Base-by-base conservation (phyloP, 2,329 filamentous ascomycete species). In the Cercospora sojina region DNA sequence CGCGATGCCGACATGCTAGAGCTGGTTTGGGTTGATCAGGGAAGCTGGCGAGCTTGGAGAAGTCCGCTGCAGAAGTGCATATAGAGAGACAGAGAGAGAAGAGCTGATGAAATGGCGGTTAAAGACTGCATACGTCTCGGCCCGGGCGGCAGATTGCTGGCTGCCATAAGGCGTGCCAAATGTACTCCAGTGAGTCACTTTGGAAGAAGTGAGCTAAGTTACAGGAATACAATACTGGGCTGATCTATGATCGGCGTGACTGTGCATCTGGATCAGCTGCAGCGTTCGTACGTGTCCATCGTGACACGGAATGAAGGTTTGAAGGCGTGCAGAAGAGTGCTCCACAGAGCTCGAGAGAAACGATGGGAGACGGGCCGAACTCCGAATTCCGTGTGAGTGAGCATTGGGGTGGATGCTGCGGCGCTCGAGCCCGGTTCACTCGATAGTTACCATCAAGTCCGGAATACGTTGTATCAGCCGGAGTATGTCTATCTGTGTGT, bases 131-230 rank as follows among this genome's bases (percentile, higher is more conserved):
- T 53, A 53, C 47, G 20, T 53, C 47, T 53, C 47, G 47, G 47
- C 47, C 47, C 47, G 47, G 47, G 47, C 47, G 47, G 47, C 47
- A 53, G 47, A 53, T 53, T n/a, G 47, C 47, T 53, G 47, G 23
- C 23, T n/a, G 47, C 3, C 23, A 53, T 23, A 51, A 25, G 47
- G 47, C 47, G 47, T 25, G 47, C 47, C 29, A 16, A 41, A 27
- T 53, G 47, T 9, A 29, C 23, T 13, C 3, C 5, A 23, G 47
- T 53, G 47, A 53, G 47, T 53, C 47, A 53, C 23, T n/a, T 53
- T 53, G 23, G 47, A 53, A 29, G 23, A 53, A 1, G 1, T 53
- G 47, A 16, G 23, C 47, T 51, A 3, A 20, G 18, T 51, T 13
- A 12, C 18, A 53, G 47, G 7, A n/a, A 25, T 53, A 13, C 47